Conservation (phyloP, 192 early-diverging fungal genomes). For the Podila epigama region DNA sequence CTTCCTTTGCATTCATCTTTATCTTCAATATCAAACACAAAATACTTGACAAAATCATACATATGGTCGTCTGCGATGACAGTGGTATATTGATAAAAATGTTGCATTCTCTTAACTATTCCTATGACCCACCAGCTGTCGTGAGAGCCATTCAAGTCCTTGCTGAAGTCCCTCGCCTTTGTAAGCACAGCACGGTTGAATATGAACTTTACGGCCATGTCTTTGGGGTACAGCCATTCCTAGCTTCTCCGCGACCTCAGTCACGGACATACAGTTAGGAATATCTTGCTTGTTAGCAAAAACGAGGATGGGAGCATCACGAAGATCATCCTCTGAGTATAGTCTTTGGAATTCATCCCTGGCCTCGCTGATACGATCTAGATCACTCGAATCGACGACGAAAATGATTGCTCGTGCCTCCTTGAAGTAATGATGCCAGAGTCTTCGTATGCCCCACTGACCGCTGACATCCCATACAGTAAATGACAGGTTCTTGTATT, state of each 20-base stretch:
- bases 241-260: slow-evolving; percentile 89
- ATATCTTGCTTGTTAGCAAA: slow-evolving; percentile 99
- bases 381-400: slow-evolving; percentile 93
- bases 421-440: slow-evolving; percentile 97
- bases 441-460: slow-evolving; percentile 90
- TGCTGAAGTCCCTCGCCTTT: neutral
- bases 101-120: neutral
- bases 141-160: neutral
- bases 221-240: slow-evolving; percentile 55
- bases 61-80: no score
- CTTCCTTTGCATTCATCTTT: neutral
- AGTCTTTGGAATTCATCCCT: slow-evolving; percentile 90
- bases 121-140: neutral
- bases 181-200: neutral
- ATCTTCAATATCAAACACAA: no score
- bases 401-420: slow-evolving; percentile 93
- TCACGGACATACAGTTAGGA: slow-evolving; percentile 87
- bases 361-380: slow-evolving; percentile 88
- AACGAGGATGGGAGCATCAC: slow-evolving; percentile 82
- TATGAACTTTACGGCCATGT: neutral
- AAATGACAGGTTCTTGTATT: slow-evolving; percentile 95
- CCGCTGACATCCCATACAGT: slow-evolving; percentile 97
- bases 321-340: slow-evolving; percentile 90
- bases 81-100: neutral
- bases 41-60: no score